Percentiles rank a stretch among this genome's conserved stretches.
Evolutionary conservation across 495 filamentous ascomycete species (phyloP).

Genomic region (Beverwykella pulmonaria): DNA sequence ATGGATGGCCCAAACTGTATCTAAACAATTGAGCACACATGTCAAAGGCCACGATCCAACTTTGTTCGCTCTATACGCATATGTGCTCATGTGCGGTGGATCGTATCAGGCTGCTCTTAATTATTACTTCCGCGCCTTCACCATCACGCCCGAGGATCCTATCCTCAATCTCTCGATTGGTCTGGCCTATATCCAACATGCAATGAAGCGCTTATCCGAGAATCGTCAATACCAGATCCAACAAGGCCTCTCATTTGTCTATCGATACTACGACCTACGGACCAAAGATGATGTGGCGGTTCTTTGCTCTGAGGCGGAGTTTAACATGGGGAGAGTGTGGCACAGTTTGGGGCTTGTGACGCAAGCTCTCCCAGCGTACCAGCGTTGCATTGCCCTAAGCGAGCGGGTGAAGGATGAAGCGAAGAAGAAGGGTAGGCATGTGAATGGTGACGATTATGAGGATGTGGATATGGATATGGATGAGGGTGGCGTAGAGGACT

Average conservation of each 20-base stretch:
- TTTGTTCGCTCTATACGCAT: slow-evolving; percentile 82
- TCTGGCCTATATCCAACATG: slow-evolving; percentile 80
- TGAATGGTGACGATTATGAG: neutral
- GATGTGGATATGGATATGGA: slow-evolving; percentile 37
- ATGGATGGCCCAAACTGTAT: slow-evolving; percentile 12
- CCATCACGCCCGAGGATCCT: slow-evolving; percentile 73
- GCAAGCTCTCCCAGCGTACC: slow-evolving; percentile 76
- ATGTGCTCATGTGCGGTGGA: slow-evolving; percentile 74
- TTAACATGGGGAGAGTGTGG: slow-evolving; percentile 80
- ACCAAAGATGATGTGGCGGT: slow-evolving; percentile 45
- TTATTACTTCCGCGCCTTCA: slow-evolving; percentile 87
- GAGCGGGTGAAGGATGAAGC: slow-evolving; percentile 48
- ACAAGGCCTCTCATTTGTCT: slow-evolving; percentile 81
- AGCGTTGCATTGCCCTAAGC: slow-evolving; percentile 57
- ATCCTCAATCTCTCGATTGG: slow-evolving; percentile 73
- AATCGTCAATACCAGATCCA: slow-evolving; percentile 84
- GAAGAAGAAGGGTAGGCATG: neutral
- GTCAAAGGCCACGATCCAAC: slow-evolving; percentile 59
- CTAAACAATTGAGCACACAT: neutral
- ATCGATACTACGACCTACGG: slow-evolving; percentile 69
- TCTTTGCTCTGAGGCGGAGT: slow-evolving; percentile 80
- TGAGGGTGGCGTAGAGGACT: slow-evolving; percentile 55
- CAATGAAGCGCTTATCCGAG: slow-evolving; percentile 82
- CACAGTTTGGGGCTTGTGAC: slow-evolving; percentile 78
- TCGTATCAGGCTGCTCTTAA: slow-evolving; percentile 82